Evolutionary conservation across 2,329 filamentous ascomycete species (phyloP), one percentile per base, ranked within the genome.

Genomic region (Sphaerostilbella broomeana): DNA sequence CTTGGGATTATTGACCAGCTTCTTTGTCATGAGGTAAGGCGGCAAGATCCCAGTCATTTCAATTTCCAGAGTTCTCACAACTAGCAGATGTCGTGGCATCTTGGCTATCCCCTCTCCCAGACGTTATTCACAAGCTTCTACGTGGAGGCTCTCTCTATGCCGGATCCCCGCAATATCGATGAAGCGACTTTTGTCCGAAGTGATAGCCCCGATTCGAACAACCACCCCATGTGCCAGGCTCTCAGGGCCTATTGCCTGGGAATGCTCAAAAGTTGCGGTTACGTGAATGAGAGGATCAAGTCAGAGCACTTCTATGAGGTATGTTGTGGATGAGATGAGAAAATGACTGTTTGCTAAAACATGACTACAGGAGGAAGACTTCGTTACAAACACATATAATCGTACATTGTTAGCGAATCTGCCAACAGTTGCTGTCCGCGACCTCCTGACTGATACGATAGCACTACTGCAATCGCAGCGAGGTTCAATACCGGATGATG

Each of bases 1-100:
- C 67, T 98, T 38, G 90, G 92, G 21, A 87, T 98, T 49, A 94
- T 98, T 67, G 92, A 98, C 56, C 84, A 95, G 59, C 68, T 98
- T 22, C 69, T 95, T 15, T 92, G 84, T 56, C 81, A 90, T 39
- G 92, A 97, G 74, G 86, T 89, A n/a, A n/a, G n/a, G n/a, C n/a
- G n/a, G n/a, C n/a, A n/a, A n/a, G n/a, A n/a, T n/a, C n/a, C n/a
- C 54, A 41, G 65, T 47, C 22, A 25, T 7, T 25, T 25, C 12
- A 8, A 25, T 25, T 7, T 13, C 21, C 10, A 7, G 16, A 24
- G 21, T 6, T 3, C 22, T 21, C 4, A 7, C 21, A 12, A 5
- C 17, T 12, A 21, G 15, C 22, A 92, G 82, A 94, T 95, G 77
- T 86, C 88, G 46, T 98, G 94, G 89, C 88, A 97, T 58, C 79